Conservation (phyloP, 176 grass and related monocot species). For the Raddia distichophylla region DNA sequence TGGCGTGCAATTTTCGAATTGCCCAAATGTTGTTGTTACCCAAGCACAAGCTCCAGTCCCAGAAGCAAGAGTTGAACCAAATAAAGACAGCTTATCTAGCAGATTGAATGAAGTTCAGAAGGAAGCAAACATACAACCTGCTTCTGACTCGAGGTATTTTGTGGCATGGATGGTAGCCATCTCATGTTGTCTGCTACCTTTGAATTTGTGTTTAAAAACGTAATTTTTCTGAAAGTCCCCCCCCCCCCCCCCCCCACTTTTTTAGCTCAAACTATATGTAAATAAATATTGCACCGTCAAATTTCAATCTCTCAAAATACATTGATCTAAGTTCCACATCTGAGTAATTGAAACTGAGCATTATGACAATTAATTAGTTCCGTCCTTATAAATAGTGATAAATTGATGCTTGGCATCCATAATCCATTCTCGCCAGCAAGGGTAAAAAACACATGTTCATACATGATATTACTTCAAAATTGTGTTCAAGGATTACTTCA, state of each 20-base stretch:
- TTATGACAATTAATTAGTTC: not conserved
- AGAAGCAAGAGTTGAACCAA: slow-evolving; percentile 42
- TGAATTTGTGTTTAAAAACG: not conserved
- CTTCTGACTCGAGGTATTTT: slow-evolving; percentile 72
- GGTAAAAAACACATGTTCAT: slow-evolving; percentile 11
- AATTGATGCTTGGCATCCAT: not conserved
- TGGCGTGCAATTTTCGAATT: slow-evolving; percentile 74
- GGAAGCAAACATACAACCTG: slow-evolving; percentile 51
- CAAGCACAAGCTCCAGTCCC: slow-evolving; percentile 48
- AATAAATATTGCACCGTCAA: not conserved
- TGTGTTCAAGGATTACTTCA: too few species aligned
- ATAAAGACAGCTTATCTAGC: slow-evolving; percentile 44
- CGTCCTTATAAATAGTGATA: slow-evolving; percentile 7
- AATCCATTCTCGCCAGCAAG: not conserved
- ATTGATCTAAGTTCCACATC: slow-evolving; percentile 8
- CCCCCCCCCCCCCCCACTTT: too few species aligned
- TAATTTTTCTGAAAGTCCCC: too few species aligned
- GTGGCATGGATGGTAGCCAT: slow-evolving; percentile 2
- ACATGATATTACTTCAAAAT: not conserved
- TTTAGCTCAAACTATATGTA: not conserved
- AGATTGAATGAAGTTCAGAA: slow-evolving; percentile 48
- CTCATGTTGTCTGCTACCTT: not conserved
- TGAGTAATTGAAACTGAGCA: not conserved
- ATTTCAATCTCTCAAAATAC: not conserved
- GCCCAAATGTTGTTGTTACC: slow-evolving; percentile 55